These are phyloP conservation scores for Lactarius indigo DNA, from an alignment of 768 basidiomycete species.

Conservation along the genomic window DNA sequence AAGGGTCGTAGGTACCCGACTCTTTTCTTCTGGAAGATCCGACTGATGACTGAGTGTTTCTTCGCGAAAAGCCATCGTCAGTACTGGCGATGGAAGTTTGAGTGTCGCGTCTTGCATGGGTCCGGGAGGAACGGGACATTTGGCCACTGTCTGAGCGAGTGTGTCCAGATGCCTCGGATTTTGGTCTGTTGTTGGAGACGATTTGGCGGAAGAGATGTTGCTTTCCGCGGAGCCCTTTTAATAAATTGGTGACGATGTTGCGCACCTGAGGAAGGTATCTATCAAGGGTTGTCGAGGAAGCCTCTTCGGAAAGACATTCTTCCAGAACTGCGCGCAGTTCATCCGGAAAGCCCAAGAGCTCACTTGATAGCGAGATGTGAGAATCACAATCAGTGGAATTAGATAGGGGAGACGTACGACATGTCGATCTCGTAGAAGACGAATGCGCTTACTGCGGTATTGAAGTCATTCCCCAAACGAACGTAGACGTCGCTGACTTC, in stretches of 20 bases:
- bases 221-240: conserved; percentile 90
- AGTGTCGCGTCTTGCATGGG: conserved; percentile 37
- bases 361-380: conserved; percentile 44
- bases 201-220: conserved; percentile 84
- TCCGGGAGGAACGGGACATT: conserved; percentile 50
- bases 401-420: conserved; percentile 47
- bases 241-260: conserved; percentile 85
- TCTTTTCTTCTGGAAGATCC: conserved; percentile 28
- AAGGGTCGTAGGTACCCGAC: conserved; percentile 15
- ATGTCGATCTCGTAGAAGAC: conserved; percentile 82
- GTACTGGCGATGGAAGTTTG: conserved; percentile 31
- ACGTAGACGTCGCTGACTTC: conserved; percentile 98
- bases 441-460: conserved; percentile 88
- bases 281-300: conserved; percentile 79
- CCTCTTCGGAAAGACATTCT: conserved; percentile 87
- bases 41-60: conserved; percentile 9
- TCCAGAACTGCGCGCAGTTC: conserved; percentile 89
- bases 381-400: conserved; percentile 10
- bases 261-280: conserved; percentile 88
- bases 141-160: conserved; percentile 45
- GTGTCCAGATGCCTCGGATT: conserved; percentile 42
- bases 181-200: conserved; percentile 57
- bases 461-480: conserved; percentile 94
- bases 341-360: conserved; percentile 82
- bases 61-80: conserved; percentile 32